Conservation (phyloP, 805 yeast genomes). For the Zygosaccharomyces rouxii region DNA sequence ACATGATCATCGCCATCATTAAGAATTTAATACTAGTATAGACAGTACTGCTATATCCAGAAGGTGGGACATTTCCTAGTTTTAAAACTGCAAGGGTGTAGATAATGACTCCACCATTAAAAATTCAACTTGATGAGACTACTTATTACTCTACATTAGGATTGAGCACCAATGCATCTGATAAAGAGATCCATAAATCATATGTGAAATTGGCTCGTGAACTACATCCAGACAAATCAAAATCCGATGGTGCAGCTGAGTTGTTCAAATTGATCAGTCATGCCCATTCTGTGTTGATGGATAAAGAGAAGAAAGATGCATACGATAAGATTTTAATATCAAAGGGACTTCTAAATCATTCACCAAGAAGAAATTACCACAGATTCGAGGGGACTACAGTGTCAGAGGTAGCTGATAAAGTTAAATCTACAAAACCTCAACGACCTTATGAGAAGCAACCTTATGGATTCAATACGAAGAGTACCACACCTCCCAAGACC, state of each 20-base stretch:
- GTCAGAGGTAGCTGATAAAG: conserved; percentile 1
- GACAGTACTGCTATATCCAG: background rate
- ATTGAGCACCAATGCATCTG: conserved; percentile 23
- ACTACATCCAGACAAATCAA: conserved; percentile 80
- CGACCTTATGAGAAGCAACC: conserved; percentile 35
- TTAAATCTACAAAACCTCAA: conserved; percentile 12
- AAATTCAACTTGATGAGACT: conserved; percentile 26
- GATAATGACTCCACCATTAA: conserved; percentile 10
- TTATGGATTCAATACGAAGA: conserved; percentile 30
- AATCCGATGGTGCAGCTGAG: conserved; percentile 35
- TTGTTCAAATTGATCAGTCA: conserved; percentile 31
- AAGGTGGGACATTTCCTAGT: background rate
- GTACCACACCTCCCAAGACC: conserved; percentile 5
- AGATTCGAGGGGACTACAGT: background rate
- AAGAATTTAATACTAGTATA: background rate
- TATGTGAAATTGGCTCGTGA: conserved; percentile 68
- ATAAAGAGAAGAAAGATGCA: conserved; percentile 17
- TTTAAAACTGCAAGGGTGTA: background rate
- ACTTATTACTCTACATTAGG: conserved; percentile 32
- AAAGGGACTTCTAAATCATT: conserved; percentile 19
- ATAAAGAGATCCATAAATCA: conserved; percentile 59
- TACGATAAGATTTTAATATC: conserved; percentile 23
- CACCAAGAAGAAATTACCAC: conserved; percentile 9
- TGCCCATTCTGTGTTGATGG: conserved; percentile 32
- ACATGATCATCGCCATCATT: background rate